A percentile compares a stretch with the other conserved stretches of the same genome.
These are phyloP conservation scores for Eucalyptus brandiana DNA, from an alignment of 345 rosid genomes.

Conservation along the genomic window DNA sequence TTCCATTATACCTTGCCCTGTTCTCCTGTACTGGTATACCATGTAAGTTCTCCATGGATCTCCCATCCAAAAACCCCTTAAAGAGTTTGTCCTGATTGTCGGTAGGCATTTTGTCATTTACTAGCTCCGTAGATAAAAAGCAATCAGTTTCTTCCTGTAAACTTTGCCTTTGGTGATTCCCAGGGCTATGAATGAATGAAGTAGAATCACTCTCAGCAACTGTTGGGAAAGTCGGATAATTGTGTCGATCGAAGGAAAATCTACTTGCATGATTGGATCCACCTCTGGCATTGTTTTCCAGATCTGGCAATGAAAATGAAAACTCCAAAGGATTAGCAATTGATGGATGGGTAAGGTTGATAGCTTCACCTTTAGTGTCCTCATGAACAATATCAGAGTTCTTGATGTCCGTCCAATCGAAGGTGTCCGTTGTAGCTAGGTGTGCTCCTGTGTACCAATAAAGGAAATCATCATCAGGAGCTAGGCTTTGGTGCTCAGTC, in stretches of 20 bases:
- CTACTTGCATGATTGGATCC: constrained; percentile 38
- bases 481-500: constrained; percentile 6
- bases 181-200: constrained; percentile 16
- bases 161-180: constrained; percentile 7
- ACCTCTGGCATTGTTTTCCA: constrained; percentile 21
- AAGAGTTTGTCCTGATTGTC: constrained; percentile 18
- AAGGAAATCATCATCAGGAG: constrained; percentile 7
- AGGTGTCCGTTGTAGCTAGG: background rate
- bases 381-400: constrained; percentile 13
- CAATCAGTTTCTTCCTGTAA: constrained; percentile 4
- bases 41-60: constrained; percentile 15
- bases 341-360: constrained; percentile 25
- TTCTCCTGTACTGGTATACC: constrained; percentile 29
- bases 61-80: constrained; percentile 19
- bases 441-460: constrained; percentile 18
- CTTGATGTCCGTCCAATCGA: constrained; percentile 11
- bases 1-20: constrained; percentile 36
- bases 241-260: constrained; percentile 29
- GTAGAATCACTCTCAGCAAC: constrained; percentile 26
- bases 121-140: background rate
- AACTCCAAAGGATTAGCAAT: constrained; percentile 10
- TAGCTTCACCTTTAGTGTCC: constrained; percentile 46
- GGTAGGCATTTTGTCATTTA: constrained; percentile 12
- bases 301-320: constrained; percentile 24
- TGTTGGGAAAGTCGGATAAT: constrained; percentile 27